Base-by-base conservation (phyloP, 495 filamentous ascomycete genomes). In the Penicillium pancosmium region DNA sequence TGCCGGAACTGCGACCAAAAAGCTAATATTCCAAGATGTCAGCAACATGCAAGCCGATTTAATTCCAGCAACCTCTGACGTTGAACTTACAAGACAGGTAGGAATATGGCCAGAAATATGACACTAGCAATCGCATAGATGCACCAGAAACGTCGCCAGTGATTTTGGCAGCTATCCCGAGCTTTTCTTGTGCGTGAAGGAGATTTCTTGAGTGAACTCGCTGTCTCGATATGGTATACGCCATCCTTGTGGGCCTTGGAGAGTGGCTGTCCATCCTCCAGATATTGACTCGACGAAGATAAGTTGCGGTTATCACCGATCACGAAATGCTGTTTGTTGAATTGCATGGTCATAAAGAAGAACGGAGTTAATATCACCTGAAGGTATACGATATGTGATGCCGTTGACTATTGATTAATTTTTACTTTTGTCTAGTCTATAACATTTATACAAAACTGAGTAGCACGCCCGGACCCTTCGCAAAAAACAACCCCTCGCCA, bases 111-210 rank as follows among this genome's bases (percentile, higher is more conserved):
- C n/a, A 75, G 60, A 47, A 80, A 70, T 31, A 80, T 60, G 35
- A 75, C 62, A 1, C 27, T 44, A 16, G 61, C 76, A 23, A 78
- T 63, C 0, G 77, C 44, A 61, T 79, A 78, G 58, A 70, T 74
- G 61, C 71, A 74, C 70, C 76, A 76, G 57, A 78, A 80, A n/a
- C 71, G 67, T 13, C 70, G 64, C 46, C 66, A 72, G 46, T 80
- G 76, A 7, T 36, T 59, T 31, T 48, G 18, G 16, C 36, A 40
- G 36, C 11, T n/a, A 2, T 31, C 5, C 5, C 36, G 36, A 10
- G 31, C 16, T 10, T 35, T 41, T 35, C 38, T 34, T 31, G 5
- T 11, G 13, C 43, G 10, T 19, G 19, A 13, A 27, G 21, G 9
- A 13, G 46, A 11, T 2, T 48, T 48, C 2, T 48, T 18, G n/a